Percentiles rank a stretch among this genome's conserved stretches.
Evolutionary conservation across 148 eudicot species (phyloP).

Genomic region (Agrostemma githago): DNA sequence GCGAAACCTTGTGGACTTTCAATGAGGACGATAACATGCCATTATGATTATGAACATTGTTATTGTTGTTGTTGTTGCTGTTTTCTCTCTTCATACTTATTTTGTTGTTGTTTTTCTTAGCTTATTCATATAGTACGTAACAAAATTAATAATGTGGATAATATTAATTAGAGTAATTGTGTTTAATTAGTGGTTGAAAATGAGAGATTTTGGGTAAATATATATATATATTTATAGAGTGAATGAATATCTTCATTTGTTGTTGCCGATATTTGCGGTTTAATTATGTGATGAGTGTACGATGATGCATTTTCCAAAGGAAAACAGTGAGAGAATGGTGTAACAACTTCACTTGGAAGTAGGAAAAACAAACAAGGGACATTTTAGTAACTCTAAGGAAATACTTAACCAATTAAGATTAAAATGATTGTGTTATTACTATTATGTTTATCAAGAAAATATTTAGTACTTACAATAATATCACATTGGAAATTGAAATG

Average conservation of each 20-base stretch:
- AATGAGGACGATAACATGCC: neutral
- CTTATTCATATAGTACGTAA: neutral
- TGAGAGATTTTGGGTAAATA: neutral
- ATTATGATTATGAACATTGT: neutral
- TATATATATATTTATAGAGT: neutral
- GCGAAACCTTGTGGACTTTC: constrained; percentile 41
- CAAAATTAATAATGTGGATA: too few relatives aligned
- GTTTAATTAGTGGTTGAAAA: neutral
- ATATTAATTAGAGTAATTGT: neutral
- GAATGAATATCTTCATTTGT: neutral
- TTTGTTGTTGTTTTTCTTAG: too few relatives aligned
- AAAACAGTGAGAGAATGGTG: neutral
- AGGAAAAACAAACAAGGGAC: neutral
- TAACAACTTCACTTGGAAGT: neutral
- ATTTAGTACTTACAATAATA: too few relatives aligned
- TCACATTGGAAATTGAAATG: too few relatives aligned
- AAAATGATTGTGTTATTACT: too few relatives aligned
- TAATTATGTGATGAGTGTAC: neutral
- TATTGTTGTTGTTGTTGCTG: neutral
- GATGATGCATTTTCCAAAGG: neutral
- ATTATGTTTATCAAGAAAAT: too few relatives aligned
- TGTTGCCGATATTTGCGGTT: neutral
- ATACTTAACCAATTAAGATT: too few relatives aligned
- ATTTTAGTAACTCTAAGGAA: neutral
- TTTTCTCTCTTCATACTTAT: neutral